Evolutionary conservation across 176 grass and related monocot genomes (phyloP).

Genomic region (Guadua angustifolia): DNA sequence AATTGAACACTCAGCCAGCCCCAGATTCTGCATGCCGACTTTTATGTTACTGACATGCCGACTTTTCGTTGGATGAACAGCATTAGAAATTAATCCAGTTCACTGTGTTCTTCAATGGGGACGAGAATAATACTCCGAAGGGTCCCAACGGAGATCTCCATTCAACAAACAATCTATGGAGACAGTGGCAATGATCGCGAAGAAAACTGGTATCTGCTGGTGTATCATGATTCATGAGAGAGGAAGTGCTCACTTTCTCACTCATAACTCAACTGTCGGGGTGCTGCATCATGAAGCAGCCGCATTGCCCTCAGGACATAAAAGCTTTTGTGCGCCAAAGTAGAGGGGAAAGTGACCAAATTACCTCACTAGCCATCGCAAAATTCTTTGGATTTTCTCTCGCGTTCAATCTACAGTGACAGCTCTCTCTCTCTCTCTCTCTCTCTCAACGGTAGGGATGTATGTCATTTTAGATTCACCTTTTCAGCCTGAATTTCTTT

Average conservation of each 20-base stretch:
- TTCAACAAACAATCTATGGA: neutral
- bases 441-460: neutral
- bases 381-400: neutral
- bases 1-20: too few species aligned
- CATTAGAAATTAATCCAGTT: neutral
- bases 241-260: neutral
- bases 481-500: neutral
- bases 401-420: neutral
- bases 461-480: neutral
- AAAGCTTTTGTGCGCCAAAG: neutral
- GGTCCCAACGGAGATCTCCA: neutral
- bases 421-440: neutral
- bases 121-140: neutral
- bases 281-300: neutral
- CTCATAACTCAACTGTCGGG: neutral
- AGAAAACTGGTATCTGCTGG: neutral
- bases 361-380: neutral
- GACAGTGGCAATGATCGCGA: neutral
- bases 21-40: too few species aligned
- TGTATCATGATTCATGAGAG: neutral
- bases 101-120: neutral
- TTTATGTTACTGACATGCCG: too few species aligned
- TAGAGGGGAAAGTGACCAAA: neutral
- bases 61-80: conserved; percentile 18
- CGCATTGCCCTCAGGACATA: neutral